These are phyloP conservation scores for Cladorrhinum sp. DNA, from an alignment of 2,329 filamentous ascomycete species.

Conservation along the genomic window DNA sequence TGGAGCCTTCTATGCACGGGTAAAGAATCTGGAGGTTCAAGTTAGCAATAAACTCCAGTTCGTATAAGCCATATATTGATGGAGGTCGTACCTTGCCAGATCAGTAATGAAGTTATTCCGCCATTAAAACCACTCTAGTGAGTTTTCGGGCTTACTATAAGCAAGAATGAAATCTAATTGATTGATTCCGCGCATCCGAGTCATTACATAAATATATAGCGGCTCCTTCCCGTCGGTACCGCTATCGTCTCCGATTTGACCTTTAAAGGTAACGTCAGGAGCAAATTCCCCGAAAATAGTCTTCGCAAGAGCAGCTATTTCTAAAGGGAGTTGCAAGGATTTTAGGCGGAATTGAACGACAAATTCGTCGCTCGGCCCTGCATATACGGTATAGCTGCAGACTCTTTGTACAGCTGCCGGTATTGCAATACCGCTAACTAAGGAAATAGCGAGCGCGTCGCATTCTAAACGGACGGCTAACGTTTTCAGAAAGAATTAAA, in stretches of 20 bases:
- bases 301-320: not conserved
- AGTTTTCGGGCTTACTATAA: conserved; percentile 35
- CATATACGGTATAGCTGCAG: conserved; percentile 17
- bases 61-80: not conserved
- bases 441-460: not conserved
- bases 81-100: conserved; percentile 27
- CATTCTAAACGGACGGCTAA: conserved; percentile 7
- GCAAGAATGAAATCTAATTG: conserved; percentile 38
- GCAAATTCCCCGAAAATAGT: conserved; percentile 7
- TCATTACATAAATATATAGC: conserved; percentile 38
- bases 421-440: not conserved
- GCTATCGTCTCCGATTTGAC: conserved; percentile 8
- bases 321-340: conserved; percentile 7
- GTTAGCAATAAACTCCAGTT: not conserved
- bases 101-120: conserved; percentile 37
- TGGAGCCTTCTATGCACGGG: conserved; percentile 37
- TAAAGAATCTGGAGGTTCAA: conserved; percentile 38
- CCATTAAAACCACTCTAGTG: conserved; percentile 31
- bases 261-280: conserved; percentile 8
- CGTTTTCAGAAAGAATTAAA: conserved; percentile 8
- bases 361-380: not conserved
- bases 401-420: conserved; percentile 11
- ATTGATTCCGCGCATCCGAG: conserved; percentile 34
- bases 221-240: conserved; percentile 31
- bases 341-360: conserved; percentile 18